Evolutionary conservation across 2,329 filamentous ascomycete species (phyloP), one percentile per base, ranked within the genome.

Genomic region (Colletotrichum shisoi): DNA sequence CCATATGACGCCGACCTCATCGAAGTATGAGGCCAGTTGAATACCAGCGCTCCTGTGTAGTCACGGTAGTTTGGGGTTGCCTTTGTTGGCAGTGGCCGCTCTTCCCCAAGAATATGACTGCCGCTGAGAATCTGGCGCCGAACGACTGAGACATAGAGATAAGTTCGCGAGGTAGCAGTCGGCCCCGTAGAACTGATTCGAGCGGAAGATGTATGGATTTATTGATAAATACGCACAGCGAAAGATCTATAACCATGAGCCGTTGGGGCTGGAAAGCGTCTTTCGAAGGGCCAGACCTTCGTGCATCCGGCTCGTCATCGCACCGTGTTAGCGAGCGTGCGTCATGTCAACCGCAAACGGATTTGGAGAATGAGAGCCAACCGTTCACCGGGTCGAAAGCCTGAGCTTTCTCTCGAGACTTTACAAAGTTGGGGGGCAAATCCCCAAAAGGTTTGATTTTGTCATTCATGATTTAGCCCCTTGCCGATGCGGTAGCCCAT

Each of bases 261-360:
- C 61, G 61, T 68, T 68, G 48, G 27, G 42, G n/a, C 15, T 49
- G 42, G 34, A 27, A 54, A 65, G n/a, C 39, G 49, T 42, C 42
- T 44, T 52, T 63, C 34, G 21, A 24, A 58, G 39, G 48, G 34
- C 12, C 37, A 24, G n/a, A 11, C 9, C n/a, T 13, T n/a, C 31
- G 15, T 27, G 53, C 21, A 49, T 53, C 13, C 11, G 49, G 61
- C 54, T 27, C 56, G 56, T n/a, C 31, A 53, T 13, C 27, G 21
- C 39, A 19, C 13, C 34, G 40, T 45, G 27, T 15, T 39, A 19
- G 24, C n/a, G 17, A 13, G 27, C 15, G n/a, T 19, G 45, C 65
- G 49, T 53, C 53, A 68, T 46, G 3, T 21, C 48, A 51, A 45
- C 61, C 49, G 65, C 61, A 68, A 65, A 60, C 62, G 62, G 65